phyloP scores from a whole-genome alignment of 176 grass and related monocot genomes.

The Paspalum vaginatum region DNA sequence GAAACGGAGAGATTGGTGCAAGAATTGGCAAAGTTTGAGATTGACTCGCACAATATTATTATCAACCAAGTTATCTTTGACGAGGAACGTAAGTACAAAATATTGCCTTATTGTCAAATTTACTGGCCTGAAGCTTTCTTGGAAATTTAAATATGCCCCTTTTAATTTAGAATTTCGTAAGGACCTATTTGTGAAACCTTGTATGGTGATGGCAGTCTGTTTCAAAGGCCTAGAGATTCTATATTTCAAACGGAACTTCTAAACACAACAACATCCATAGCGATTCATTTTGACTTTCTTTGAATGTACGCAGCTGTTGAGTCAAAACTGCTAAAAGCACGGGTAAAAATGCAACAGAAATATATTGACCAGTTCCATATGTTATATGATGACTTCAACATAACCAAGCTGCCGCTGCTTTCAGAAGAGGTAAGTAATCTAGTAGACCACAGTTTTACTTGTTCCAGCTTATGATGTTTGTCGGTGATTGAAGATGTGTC shows the following conservation, averaged over 20 bases:
- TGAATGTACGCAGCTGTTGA: conserved; percentile 69
- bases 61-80: conserved; percentile 98
- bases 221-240: conserved; percentile 8
- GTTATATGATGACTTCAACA: conserved; percentile 98
- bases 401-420: conserved; percentile 96
- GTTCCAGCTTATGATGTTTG: background rate
- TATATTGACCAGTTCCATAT: conserved; percentile 95
- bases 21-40: conserved; percentile 96
- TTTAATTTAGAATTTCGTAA: background rate
- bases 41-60: conserved; percentile 96
- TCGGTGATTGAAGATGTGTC: conserved; percentile 12
- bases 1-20: conserved; percentile 99
- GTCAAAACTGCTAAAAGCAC: conserved; percentile 83
- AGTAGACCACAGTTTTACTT: background rate
- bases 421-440: conserved; percentile 73
- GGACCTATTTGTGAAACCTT: background rate
- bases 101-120: background rate
- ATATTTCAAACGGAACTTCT: conserved; percentile 1
- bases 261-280: background rate
- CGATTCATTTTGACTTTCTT: background rate
- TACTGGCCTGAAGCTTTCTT: conserved; percentile 18
- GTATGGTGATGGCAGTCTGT: conserved; percentile 1
- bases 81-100: conserved; percentile 73
- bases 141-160: background rate
- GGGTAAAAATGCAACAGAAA: conserved; percentile 96